Percentiles rank a stretch among this genome's conserved stretches.
phyloP scores from a whole-genome alignment of 352 stramenopile species.

The Globisporangium viniferum region DNA sequence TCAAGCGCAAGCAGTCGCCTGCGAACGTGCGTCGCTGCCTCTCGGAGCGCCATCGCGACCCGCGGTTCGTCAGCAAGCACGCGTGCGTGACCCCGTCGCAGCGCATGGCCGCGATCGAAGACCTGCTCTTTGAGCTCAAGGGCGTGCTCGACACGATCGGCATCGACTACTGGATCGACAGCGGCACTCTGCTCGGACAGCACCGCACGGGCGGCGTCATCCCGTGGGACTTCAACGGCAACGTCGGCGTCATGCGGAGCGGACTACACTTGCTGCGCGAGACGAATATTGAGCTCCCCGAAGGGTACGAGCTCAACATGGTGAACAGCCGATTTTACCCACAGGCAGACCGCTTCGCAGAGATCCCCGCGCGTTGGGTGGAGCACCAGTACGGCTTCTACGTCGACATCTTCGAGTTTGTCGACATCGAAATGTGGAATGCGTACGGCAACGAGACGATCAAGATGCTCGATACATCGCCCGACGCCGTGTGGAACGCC shows the following conservation, averaged over 20 bases:
- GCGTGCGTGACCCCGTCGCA: constrained; percentile 37
- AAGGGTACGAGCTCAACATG: constrained; percentile 42
- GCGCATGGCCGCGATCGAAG: constrained; percentile 28
- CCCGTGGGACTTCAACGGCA: constrained; percentile 49
- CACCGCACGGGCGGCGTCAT: constrained; percentile 41
- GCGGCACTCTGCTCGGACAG: constrained; percentile 50
- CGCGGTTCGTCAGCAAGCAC: constrained; percentile 27
- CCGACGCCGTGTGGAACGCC: constrained; percentile 29
- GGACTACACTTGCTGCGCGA: constrained; percentile 16
- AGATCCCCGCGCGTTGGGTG: constrained; percentile 36
- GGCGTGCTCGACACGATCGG: constrained; percentile 31
- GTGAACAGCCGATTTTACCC: constrained; percentile 38
- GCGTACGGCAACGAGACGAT: constrained; percentile 20
- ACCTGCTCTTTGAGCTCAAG: constrained; percentile 38
- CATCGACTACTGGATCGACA: constrained; percentile 54
- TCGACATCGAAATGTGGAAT: constrained; percentile 24
- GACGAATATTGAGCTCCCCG: constrained; percentile 22
- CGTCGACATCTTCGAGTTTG: constrained; percentile 46
- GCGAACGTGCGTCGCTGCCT: constrained; percentile 34
- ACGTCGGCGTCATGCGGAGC: constrained; percentile 31
- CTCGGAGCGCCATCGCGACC: constrained; percentile 30
- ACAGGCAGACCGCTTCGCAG: constrained; percentile 21
- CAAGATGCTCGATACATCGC: constrained; percentile 30
- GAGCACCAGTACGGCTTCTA: constrained; percentile 53
- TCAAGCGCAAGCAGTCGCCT: constrained; percentile 16